Percentiles rank a stretch among this genome's conserved stretches.
phyloP scores from a whole-genome alignment of 805 yeast genomes.

The Barnettozyma sp. region DNA sequence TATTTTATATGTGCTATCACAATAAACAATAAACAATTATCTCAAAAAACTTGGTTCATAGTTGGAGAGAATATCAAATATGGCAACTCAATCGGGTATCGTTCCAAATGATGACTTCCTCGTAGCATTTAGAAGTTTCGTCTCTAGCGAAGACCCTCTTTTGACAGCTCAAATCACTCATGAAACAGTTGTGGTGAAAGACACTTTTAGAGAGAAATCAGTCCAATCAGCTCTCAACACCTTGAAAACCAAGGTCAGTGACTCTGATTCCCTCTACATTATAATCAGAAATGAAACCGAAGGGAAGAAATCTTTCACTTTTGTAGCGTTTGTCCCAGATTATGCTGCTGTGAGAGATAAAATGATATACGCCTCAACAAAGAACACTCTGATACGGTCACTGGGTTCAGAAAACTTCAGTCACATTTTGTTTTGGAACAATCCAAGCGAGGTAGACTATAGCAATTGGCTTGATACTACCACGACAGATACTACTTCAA shows the following conservation, averaged over 20 bases:
- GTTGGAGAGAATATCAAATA: too few relatives aligned
- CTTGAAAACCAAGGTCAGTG: conserved; percentile 28
- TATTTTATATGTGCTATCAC: too few relatives aligned
- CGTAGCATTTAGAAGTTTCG: conserved; percentile 37
- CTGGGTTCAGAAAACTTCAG: conserved; percentile 49
- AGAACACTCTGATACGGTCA: conserved; percentile 65
- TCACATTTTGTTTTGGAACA: conserved; percentile 29
- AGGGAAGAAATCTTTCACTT: conserved; percentile 33
- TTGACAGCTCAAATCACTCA: conserved; percentile 32
- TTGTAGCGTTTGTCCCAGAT: conserved; percentile 85
- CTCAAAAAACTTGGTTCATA: not conserved
- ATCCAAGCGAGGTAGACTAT: conserved; percentile 31
- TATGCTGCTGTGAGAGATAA: conserved; percentile 71
- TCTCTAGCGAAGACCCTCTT: conserved; percentile 29
- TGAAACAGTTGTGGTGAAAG: conserved; percentile 31
- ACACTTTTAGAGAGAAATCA: conserved; percentile 26
- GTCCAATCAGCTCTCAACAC: conserved; percentile 31
- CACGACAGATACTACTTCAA: conserved; percentile 31
- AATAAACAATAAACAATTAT: too few relatives aligned
- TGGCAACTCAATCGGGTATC: conserved; percentile 69
- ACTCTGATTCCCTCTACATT: conserved; percentile 43
- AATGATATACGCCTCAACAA: conserved; percentile 92
- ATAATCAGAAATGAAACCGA: conserved; percentile 35
- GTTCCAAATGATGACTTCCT: conserved; percentile 38
- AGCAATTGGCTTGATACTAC: conserved; percentile 39